Evolutionary conservation across 371 early-diverging fungal species (phyloP).

Genomic region (Haplosporangium sp.): DNA sequence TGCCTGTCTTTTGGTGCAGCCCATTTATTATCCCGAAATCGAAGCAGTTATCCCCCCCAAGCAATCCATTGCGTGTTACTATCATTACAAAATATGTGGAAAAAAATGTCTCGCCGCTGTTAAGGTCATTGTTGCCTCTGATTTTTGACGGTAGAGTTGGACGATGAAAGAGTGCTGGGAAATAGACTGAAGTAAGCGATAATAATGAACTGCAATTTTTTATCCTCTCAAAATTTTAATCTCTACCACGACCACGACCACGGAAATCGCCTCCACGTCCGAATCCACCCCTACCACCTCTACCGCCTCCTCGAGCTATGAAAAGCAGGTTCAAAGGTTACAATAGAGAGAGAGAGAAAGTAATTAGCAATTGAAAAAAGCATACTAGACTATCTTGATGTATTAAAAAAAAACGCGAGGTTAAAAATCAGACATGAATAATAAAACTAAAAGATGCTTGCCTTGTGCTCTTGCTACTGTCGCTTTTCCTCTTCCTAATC

Average conservation of each 20-base stretch:
- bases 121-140: constrained; percentile 1
- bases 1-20: constrained; percentile 3
- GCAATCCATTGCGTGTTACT: neutral
- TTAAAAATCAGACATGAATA: neutral
- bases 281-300: constrained; percentile 63
- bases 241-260: constrained; percentile 49
- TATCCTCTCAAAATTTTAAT: constrained; percentile 7
- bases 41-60: neutral
- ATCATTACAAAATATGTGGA: constrained; percentile 6
- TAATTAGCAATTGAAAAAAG: neutral
- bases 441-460: constrained; percentile 27
- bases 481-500: constrained; percentile 88
- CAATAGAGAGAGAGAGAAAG: neutral
- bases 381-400: neutral
- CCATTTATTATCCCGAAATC: neutral
- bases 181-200: neutral
- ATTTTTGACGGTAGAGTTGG: neutral
- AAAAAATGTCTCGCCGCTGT: constrained; percentile 2
- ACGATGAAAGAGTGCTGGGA: constrained; percentile 5
- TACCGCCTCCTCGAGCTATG: constrained; percentile 62
- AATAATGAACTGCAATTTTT: neutral
- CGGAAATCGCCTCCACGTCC: constrained; percentile 52
- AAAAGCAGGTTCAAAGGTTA: neutral
- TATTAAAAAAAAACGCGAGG: neutral
- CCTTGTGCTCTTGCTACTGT: constrained; percentile 89